phyloP scores from a whole-genome alignment of 805 yeast species.

The Pichia deserticola region DNA sequence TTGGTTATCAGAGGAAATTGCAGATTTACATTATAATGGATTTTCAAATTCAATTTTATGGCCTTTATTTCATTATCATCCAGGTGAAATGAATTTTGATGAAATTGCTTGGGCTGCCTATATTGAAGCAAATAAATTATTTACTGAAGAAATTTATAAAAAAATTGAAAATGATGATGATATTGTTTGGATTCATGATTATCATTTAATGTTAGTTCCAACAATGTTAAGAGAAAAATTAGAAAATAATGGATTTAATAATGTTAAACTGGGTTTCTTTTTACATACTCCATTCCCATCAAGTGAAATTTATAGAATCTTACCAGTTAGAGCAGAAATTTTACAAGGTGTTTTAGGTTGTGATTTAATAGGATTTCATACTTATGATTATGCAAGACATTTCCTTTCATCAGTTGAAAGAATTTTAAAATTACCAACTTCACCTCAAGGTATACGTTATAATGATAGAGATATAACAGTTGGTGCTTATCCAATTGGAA shows the following conservation, averaged over 20 bases:
- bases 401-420: conserved; percentile 84
- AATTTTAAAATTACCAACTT: conserved; percentile 70
- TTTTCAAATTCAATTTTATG: conserved; percentile 90
- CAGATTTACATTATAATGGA: conserved; percentile 95
- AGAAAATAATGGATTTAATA: conserved; percentile 34
- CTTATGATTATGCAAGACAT: conserved; percentile 98
- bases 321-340: conserved; percentile 92
- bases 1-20: conserved; percentile 78
- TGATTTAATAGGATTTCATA: conserved; percentile 94
- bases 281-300: conserved; percentile 98
- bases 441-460: conserved; percentile 85
- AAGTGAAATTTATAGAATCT: conserved; percentile 87
- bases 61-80: conserved; percentile 98
- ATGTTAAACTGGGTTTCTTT: conserved; percentile 83
- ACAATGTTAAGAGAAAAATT: conserved; percentile 69
- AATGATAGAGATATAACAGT: conserved; percentile 71
- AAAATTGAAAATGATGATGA: conserved; percentile 68
- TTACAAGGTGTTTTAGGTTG: conserved; percentile 87
- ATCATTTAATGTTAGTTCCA: conserved; percentile 92
- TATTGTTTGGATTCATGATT: conserved; percentile 96
- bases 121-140: conserved; percentile 80
- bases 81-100: conserved; percentile 98
- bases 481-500: conserved; percentile 99
- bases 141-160: conserved; percentile 66
- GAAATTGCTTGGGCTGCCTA: conserved; percentile 98